Base-by-base conservation (phyloP, 768 basidiomycete species). In the Boletus speciosus region DNA sequence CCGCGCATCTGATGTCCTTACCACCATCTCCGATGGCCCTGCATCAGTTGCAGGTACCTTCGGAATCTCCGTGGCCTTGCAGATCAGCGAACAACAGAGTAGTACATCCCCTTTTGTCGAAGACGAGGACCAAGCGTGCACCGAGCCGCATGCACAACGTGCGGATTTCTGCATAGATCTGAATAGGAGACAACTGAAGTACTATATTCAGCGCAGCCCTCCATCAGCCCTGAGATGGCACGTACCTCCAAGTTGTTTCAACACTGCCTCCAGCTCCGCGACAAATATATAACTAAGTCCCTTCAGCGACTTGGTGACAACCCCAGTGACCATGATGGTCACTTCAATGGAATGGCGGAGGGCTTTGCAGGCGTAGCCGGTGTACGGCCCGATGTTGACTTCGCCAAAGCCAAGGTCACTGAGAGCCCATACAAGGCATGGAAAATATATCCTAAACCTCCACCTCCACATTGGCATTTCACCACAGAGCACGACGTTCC, bases 391-490 rank as follows among this genome's bases (percentile, higher is more conserved):
- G 83, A 90, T 61, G 78, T 74, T 12, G 74, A 81, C 47, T 66
- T 73, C 31, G 45, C 63, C 8, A 47, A 60, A 14, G 57, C 61
- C 27, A 68, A 61, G 48, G 55, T 46, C 1, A 47, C 71, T 6
- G 42, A 69, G 36, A 66, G 66, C n/a, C 65, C 71, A 15, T 74
- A 79, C 60, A 62, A 80, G 36, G 74, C 82, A 5, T 99, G 97
- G 97, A 81, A 80, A 50, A 88, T 98, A 60, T 97, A 97, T 61
- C 97, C 97, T 0, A 80, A 77, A 11, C 95, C 97, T 5, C 97
- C 97, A 0, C 90, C 92, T 4, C 96, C 95, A 0, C 94, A 94
- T 62, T 99, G 97, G 97, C 92, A 93, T 64, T 94, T 90, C 85
- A 80, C 75, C 38, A 75, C 81, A 44, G 73, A 80, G 46, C 68